phyloP scores from a whole-genome alignment of 768 basidiomycete species.

The Lactifluus subvellereus region DNA sequence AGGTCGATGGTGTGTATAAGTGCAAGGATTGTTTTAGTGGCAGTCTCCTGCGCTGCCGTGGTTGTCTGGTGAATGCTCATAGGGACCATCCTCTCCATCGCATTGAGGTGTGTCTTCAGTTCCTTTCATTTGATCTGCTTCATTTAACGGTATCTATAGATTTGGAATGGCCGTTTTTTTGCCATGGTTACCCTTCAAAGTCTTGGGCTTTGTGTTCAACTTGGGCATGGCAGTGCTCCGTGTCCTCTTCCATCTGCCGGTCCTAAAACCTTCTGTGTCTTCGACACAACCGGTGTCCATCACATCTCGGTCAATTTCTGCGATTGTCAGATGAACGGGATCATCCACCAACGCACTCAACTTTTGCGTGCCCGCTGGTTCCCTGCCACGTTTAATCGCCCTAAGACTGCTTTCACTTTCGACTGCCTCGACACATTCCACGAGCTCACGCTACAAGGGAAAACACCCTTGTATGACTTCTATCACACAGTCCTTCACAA shows the following conservation, averaged over 20 bases:
- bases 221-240: too few species aligned
- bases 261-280: background rate
- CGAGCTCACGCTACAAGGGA: constrained; percentile 7
- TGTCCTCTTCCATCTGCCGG: background rate
- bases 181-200: too few species aligned
- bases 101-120: too few species aligned
- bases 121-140: too few species aligned
- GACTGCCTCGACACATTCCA: constrained; percentile 1
- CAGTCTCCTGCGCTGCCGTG: too few species aligned
- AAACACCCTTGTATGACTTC: constrained; percentile 8
- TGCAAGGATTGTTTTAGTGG: too few species aligned
- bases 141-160: too few species aligned
- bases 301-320: constrained; percentile 1
- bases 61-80: too few species aligned
- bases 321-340: background rate
- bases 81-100: too few species aligned
- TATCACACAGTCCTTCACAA: background rate
- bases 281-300: constrained; percentile 5
- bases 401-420: constrained; percentile 6
- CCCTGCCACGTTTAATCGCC: constrained; percentile 1
- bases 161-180: too few species aligned
- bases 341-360: background rate
- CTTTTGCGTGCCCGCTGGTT: constrained; percentile 13
- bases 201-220: too few species aligned
- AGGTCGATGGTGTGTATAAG: too few species aligned